These are phyloP conservation scores for Lonicera japonica DNA, from an alignment of 129 eudicot species.

Conservation along the genomic window DNA sequence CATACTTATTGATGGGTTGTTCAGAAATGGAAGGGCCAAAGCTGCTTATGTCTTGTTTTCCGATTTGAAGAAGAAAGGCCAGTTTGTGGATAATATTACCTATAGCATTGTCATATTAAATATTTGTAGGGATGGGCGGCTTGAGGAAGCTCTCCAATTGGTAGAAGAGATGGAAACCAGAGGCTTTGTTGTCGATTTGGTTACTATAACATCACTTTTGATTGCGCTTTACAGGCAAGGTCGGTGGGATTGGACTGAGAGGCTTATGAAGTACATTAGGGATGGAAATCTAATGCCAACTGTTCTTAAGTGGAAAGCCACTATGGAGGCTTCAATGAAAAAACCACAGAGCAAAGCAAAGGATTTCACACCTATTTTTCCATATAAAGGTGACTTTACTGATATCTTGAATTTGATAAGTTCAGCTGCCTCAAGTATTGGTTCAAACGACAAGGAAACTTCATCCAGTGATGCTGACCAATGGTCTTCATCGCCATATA, in stretches of 20 bases:
- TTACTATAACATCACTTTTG: slow-evolving; percentile 67
- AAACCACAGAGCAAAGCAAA: slow-evolving; percentile 40
- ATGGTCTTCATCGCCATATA: slow-evolving; percentile 89
- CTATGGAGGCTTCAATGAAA: slow-evolving; percentile 64
- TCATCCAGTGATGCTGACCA: slow-evolving; percentile 28
- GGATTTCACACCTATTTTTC: slow-evolving; percentile 72
- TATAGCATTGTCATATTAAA: slow-evolving; percentile 67
- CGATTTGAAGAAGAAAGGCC: slow-evolving; percentile 79
- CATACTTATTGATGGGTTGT: slow-evolving; percentile 74
- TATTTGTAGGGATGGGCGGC: slow-evolving; percentile 50
- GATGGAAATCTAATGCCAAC: slow-evolving; percentile 48
- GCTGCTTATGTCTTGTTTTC: slow-evolving; percentile 71
- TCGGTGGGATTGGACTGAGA: slow-evolving; percentile 47
- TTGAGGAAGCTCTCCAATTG: slow-evolving; percentile 60
- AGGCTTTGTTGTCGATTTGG: slow-evolving; percentile 79
- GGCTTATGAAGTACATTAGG: slow-evolving; percentile 58
- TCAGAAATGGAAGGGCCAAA: slow-evolving; percentile 57
- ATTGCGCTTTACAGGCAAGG: slow-evolving; percentile 54
- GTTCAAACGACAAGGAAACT: neutral
- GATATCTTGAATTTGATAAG: slow-evolving; percentile 39
- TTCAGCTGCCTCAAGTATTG: slow-evolving; percentile 11
- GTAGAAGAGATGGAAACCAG: slow-evolving; percentile 90
- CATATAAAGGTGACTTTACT: slow-evolving; percentile 38
- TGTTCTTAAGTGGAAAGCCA: slow-evolving; percentile 69
- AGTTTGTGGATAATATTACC: slow-evolving; percentile 70